Conservation (phyloP, 2,329 filamentous ascomycete genomes). For the Daldinia sp. region DNA sequence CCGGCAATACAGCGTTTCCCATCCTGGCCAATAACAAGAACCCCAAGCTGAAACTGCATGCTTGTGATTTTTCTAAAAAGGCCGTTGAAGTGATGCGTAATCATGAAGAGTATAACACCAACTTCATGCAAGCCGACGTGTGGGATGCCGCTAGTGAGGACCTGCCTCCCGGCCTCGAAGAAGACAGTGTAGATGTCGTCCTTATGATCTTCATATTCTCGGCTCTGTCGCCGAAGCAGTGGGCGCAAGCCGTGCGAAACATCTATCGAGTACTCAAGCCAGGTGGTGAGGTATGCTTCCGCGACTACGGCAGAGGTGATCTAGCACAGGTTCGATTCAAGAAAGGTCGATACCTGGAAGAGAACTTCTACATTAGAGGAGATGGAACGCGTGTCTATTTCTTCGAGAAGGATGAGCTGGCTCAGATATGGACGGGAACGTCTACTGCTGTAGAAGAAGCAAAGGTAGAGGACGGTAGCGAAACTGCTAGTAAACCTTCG, state of each 20-base stretch:
- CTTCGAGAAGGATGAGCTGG: constrained; percentile 87
- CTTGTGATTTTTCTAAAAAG: constrained; percentile 95
- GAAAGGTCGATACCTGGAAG: constrained; percentile 90
- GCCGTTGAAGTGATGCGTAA: constrained; percentile 91
- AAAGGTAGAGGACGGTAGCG: constrained; percentile 36
- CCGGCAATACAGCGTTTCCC: constrained; percentile 96
- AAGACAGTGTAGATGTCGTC: constrained; percentile 88
- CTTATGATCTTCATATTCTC: constrained; percentile 98
- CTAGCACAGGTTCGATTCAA: constrained; percentile 97
- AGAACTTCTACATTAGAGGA: constrained; percentile 96
- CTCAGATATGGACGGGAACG: constrained; percentile 73
- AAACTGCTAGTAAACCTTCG: constrained; percentile 33
- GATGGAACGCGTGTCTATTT: constrained; percentile 98
- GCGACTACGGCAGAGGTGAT: constrained; percentile 95
- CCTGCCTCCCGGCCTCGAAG: constrained; percentile 78
- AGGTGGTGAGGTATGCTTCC: constrained; percentile 91
- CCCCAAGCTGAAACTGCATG: constrained; percentile 81
- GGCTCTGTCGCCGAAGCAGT: constrained; percentile 84
- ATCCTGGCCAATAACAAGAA: constrained; percentile 87
- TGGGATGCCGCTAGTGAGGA: constrained; percentile 84
- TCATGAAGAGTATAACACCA: constrained; percentile 77
- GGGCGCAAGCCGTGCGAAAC: constrained; percentile 82
- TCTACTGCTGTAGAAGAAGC: constrained; percentile 38
- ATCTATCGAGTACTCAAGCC: constrained; percentile 85
- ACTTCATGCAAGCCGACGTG: constrained; percentile 84